phyloP scores from a whole-genome alignment of 2,329 filamentous ascomycete species.

The Ophiostoma ips region DNA sequence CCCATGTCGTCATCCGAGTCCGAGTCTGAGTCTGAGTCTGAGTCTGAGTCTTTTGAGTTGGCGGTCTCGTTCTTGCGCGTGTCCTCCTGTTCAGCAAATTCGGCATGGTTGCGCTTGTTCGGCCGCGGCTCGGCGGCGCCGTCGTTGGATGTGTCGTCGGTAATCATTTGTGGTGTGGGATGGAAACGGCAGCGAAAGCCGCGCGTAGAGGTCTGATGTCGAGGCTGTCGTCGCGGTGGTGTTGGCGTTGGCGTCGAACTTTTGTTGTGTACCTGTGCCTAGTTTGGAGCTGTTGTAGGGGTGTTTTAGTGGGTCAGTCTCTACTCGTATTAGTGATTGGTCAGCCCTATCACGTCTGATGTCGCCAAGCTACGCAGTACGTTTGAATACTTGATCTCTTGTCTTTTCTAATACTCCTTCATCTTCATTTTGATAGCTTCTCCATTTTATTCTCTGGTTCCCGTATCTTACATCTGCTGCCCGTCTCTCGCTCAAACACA shows the following conservation, averaged over 20 bases:
- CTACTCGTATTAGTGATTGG: too few species aligned
- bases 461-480: too few species aligned
- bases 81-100: conserved; percentile 34
- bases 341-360: too few species aligned
- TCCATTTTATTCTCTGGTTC: too few species aligned
- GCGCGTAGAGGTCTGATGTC: background rate
- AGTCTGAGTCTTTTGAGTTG: conserved; percentile 1
- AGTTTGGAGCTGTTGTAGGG: background rate
- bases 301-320: too few species aligned
- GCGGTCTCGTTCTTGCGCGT: conserved; percentile 4
- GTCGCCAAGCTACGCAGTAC: too few species aligned
- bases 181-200: too few species aligned
- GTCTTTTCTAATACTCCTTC: too few species aligned
- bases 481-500: too few species aligned
- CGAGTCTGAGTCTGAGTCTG: conserved; percentile 11
- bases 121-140: conserved; percentile 23
- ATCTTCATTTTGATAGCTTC: too few species aligned
- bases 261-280: background rate
- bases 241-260: too few species aligned
- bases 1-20: conserved; percentile 80
- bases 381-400: too few species aligned
- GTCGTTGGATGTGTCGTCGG: conserved; percentile 14
- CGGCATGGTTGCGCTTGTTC: conserved; percentile 43
- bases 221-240: background rate
- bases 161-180: conserved; percentile 4